A percentile compares a stretch with the other conserved stretches of the same genome.
Conservation (phyloP, 306 rosid species). For the Gynostemma pentaphyllum region DNA sequence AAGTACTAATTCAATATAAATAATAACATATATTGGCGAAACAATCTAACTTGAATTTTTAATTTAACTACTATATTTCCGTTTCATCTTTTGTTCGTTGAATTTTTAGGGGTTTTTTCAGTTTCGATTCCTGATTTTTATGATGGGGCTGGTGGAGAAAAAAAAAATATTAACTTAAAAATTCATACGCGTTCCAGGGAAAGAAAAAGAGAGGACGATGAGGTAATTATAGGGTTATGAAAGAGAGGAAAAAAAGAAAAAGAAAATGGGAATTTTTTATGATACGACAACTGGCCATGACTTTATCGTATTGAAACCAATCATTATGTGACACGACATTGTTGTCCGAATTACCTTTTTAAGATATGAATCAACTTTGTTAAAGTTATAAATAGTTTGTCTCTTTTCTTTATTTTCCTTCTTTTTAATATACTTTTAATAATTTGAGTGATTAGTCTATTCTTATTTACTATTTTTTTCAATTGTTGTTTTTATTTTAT, state of each 20-base stretch:
- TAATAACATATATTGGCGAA: too few relatives aligned
- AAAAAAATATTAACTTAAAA: not conserved
- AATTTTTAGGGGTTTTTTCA: not conserved
- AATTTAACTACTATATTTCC: not conserved
- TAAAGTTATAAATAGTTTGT: too few relatives aligned
- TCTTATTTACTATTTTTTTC: not conserved
- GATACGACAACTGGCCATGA: not conserved
- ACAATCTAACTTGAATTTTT: too few relatives aligned
- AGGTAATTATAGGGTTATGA: not conserved
- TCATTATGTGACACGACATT: not conserved
- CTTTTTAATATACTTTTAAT: not conserved
- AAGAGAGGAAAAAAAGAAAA: not conserved
- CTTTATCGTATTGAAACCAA: slow-evolving; percentile 1
- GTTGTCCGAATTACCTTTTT: slow-evolving; percentile 1
- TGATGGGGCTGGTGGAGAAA: not conserved
- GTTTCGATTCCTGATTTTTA: not conserved
- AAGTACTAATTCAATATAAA: too few relatives aligned
- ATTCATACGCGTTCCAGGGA: not conserved
- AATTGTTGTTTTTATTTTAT: not conserved
- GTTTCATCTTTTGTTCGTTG: not conserved
- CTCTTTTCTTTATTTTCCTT: not conserved
- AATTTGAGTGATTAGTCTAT: not conserved
- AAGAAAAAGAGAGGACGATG: not conserved
- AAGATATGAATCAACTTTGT: not conserved
- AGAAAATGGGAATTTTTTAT: not conserved